Conservation (phyloP, 2,329 filamentous ascomycete genomes). For the Neofusicoccum cordaticola region DNA sequence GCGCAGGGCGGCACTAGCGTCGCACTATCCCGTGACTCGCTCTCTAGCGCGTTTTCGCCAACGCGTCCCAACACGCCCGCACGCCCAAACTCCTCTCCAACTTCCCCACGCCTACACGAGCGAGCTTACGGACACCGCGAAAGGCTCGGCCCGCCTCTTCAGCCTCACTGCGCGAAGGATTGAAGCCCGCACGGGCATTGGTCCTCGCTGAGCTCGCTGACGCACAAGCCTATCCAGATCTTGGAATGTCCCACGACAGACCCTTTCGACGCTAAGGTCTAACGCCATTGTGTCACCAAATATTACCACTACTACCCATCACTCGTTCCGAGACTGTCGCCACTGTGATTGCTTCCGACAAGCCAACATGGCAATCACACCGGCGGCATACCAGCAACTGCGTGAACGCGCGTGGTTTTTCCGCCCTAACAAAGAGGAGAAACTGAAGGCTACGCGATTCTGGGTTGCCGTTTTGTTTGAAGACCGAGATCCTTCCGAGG, state of each 20-base stretch:
- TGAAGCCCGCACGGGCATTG: neutral
- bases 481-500: slow-evolving; percentile 20
- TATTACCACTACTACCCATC: neutral
- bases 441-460: slow-evolving; percentile 26
- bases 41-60: neutral
- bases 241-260: neutral
- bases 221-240: too few relatives aligned
- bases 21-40: neutral
- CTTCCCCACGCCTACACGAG: neutral
- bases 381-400: neutral
- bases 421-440: slow-evolving; percentile 19
- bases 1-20: neutral
- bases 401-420: slow-evolving; percentile 18
- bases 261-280: neutral
- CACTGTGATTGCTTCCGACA: neutral
- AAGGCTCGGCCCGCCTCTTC: neutral
- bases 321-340: neutral
- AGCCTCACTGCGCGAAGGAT: neutral
- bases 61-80: neutral
- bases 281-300: neutral
- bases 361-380: neutral
- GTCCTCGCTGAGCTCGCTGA: neutral
- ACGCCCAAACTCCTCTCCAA: too few relatives aligned
- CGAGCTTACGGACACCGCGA: neutral
- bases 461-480: slow-evolving; percentile 35